Evolutionary conservation across 1,284 basidiomycete genomes (phyloP), one percentile per base, ranked within the genome.

Genomic region (Phellopilus nigrolimitatus): DNA sequence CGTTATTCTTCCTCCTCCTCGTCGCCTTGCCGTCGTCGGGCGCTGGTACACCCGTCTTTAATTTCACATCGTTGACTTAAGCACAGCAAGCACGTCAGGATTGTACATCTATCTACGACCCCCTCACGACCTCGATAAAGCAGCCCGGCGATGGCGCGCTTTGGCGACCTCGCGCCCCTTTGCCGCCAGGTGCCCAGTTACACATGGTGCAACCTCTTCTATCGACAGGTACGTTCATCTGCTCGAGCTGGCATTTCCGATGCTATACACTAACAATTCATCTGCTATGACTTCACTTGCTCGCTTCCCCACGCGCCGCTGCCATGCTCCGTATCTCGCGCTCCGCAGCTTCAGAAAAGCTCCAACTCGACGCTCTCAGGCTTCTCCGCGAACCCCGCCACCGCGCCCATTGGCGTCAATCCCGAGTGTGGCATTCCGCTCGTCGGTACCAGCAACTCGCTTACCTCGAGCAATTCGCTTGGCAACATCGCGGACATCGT

Each of bases 401-500:
- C 71, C 12, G 80, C 80, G 3, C 78, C 79, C 4, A 71, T 82
- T 10, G 80, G 81, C 42, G 67, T 82, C 43, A 78, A 82, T 58
- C 75, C 78, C 21, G 63, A 67, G 51, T 82, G 80, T 62, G 80
- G 75, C 27, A 82, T 77, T 53, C 69, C 67, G 19, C 66, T 72
- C 51, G 65, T 73, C 12, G 72, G 75, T 25, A 62, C 70, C 15
- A 51, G 51, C 27, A 54, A 54, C 22, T 49, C 49, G 10, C 28
- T 46, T 21, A 49, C 50, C 39, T 38, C 49, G 7, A 63, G 74
- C 36, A 74, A 74, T 33, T 79, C 79, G 2, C 63, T 87, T 5
- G 82, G 79, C 46, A 89, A 89, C 66, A 76, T 88, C 56, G 85
- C 85, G 57, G 83, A 90, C 64, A 81, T 86, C 62, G 69, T 87